Conservation (phyloP, 2,329 filamentous ascomycete species). For the Pseudocercospora eumusae region DNA sequence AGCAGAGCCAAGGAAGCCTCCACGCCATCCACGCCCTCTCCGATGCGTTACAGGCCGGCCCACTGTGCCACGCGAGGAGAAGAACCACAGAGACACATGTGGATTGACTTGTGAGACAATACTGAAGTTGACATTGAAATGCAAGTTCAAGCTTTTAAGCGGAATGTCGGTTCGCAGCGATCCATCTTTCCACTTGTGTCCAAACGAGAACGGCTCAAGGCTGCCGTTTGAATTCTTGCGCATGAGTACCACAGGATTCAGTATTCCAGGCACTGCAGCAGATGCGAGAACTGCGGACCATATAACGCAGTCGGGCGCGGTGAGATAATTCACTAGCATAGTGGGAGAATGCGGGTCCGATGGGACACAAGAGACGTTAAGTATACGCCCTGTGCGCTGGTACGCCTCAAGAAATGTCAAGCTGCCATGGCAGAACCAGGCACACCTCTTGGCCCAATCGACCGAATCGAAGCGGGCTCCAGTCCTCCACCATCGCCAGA, state of each 20-base stretch:
- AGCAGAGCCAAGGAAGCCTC: conserved; percentile 89
- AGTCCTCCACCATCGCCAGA: conserved; percentile 83
- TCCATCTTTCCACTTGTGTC: conserved; percentile 99
- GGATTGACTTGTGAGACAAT: conserved; percentile 89
- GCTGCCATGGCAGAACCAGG: conserved; percentile 88
- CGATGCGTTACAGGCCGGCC: conserved; percentile 93
- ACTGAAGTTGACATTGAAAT: conserved; percentile 98
- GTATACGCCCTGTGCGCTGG: conserved; percentile 85
- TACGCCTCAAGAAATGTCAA: conserved; percentile 96
- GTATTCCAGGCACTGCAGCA: conserved; percentile 90
- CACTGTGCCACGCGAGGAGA: conserved; percentile 87
- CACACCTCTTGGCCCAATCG: conserved; percentile 81
- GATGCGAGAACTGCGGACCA: conserved; percentile 96
- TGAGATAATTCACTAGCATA: conserved; percentile 93
- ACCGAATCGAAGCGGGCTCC: conserved; percentile 92
- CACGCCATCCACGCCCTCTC: conserved; percentile 89
- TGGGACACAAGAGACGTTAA: conserved; percentile 95
- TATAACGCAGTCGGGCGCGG: conserved; percentile 93
- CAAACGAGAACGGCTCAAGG: conserved; percentile 88
- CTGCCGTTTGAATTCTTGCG: conserved; percentile 76
- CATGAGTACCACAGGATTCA: conserved; percentile 94
- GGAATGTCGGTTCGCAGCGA: conserved; percentile 93
- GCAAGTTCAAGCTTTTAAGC: conserved; percentile 86
- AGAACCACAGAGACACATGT: conserved; percentile 98
- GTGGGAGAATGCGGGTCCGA: conserved; percentile 91